These are phyloP conservation scores for Alternaria sp. DNA, from an alignment of 2,329 filamentous ascomycete species.

Conservation along the genomic window DNA sequence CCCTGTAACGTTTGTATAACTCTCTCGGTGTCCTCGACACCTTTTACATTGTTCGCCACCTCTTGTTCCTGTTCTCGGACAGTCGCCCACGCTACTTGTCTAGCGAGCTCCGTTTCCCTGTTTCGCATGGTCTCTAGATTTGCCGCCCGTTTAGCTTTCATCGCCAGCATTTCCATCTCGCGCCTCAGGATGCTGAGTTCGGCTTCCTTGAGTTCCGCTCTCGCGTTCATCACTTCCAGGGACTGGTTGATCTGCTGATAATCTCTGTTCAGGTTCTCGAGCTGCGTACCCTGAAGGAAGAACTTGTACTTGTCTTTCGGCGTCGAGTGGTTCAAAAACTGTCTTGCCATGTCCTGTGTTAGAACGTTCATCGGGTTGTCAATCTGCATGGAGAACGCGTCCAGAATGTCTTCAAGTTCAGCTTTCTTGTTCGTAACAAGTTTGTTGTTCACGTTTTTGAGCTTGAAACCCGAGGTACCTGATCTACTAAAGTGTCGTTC, in stretches of 20 bases:
- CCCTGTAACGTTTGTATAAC: slow-evolving; percentile 60
- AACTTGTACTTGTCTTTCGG: slow-evolving; percentile 92
- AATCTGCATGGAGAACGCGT: slow-evolving; percentile 92
- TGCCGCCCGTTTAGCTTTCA: slow-evolving; percentile 70
- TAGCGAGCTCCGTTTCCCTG: slow-evolving; percentile 66
- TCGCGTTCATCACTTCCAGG: slow-evolving; percentile 74
- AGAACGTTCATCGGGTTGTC: slow-evolving; percentile 97
- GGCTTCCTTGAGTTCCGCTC: slow-evolving; percentile 67
- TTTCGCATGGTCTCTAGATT: slow-evolving; percentile 71
- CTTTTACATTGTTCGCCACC: slow-evolving; percentile 38
- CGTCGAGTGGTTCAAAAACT: slow-evolving; percentile 87
- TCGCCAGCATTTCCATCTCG: slow-evolving; percentile 67
- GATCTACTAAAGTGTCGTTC: slow-evolving; percentile 84
- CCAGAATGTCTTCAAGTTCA: slow-evolving; percentile 90
- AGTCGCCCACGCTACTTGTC: slow-evolving; percentile 85
- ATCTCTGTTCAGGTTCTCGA: slow-evolving; percentile 90
- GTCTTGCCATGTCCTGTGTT: slow-evolving; percentile 92
- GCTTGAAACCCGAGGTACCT: slow-evolving; percentile 82
- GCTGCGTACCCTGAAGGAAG: slow-evolving; percentile 91
- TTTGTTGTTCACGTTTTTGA: slow-evolving; percentile 76
- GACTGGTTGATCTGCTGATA: slow-evolving; percentile 84
- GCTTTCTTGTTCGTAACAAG: slow-evolving; percentile 82
- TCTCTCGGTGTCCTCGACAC: slow-evolving; percentile 50
- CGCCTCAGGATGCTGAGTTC: slow-evolving; percentile 69
- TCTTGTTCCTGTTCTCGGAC: slow-evolving; percentile 76